These are phyloP conservation scores for Macrolepiota dolichaula DNA, from an alignment of 768 basidiomycete species.

Conservation along the genomic window DNA sequence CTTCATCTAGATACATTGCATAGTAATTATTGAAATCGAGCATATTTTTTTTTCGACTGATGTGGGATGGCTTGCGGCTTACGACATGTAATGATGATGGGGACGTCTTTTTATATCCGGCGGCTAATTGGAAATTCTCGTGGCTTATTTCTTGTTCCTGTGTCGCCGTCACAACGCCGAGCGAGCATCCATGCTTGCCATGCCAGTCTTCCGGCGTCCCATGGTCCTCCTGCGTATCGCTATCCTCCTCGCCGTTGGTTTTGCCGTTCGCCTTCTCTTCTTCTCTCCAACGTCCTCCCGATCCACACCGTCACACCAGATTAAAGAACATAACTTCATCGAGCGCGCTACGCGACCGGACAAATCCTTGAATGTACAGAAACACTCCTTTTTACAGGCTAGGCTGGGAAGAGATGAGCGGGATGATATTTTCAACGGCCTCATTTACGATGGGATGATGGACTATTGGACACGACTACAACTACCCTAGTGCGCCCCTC, in stretches of 20 bases:
- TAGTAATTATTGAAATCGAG: background rate
- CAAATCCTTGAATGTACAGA: slow-evolving; percentile 84
- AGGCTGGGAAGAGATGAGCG: slow-evolving; percentile 85
- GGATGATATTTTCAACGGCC: slow-evolving; percentile 72
- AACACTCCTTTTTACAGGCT: slow-evolving; percentile 83
- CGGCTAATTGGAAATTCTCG: background rate
- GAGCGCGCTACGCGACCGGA: slow-evolving; percentile 59
- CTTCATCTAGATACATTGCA: background rate
- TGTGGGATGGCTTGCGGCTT: slow-evolving; percentile 1
- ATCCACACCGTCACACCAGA: slow-evolving; percentile 34
- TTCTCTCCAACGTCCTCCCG: slow-evolving; percentile 25
- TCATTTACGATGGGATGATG: slow-evolving; percentile 71
- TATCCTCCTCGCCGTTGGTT: slow-evolving; percentile 26
- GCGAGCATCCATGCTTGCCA: slow-evolving; percentile 17
- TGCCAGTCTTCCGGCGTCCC: slow-evolving; percentile 44
- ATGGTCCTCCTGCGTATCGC: slow-evolving; percentile 45
- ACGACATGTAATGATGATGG: slow-evolving; percentile 4
- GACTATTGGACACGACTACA: slow-evolving; percentile 96
- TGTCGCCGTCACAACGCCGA: background rate
- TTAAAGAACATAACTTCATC: slow-evolving; percentile 49
- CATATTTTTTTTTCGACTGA: background rate
- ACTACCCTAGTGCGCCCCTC: slow-evolving; percentile 72
- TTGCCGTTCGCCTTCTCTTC: slow-evolving; percentile 34
- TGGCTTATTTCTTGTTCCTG: background rate
- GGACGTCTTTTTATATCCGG: slow-evolving; percentile 1